Evolutionary conservation across 1,139 yeast species (phyloP).

Genomic region (Diutina rugosa): DNA sequence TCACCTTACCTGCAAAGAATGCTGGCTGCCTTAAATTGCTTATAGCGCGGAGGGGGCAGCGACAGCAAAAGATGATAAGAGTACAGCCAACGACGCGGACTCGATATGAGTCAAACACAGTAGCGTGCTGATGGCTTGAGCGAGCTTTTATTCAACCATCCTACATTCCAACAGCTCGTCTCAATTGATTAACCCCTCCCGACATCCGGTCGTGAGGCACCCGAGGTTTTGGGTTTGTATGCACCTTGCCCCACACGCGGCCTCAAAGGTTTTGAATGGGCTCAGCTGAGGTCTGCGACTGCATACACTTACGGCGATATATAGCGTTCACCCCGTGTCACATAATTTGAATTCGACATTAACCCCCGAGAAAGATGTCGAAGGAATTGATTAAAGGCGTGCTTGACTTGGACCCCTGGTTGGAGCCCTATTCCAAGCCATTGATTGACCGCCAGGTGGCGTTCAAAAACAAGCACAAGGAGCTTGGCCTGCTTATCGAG

Average conservation of each 20-base stretch:
- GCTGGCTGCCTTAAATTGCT: background rate
- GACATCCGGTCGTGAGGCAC: background rate
- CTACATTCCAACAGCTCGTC: too few relatives aligned
- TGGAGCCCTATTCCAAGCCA: conserved; percentile 63
- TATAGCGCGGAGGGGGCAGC: background rate
- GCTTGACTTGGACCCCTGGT: conserved; percentile 72
- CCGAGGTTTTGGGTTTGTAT: background rate
- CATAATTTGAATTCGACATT: background rate
- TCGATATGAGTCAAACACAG: too few relatives aligned
- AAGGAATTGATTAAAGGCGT: conserved; percentile 33
- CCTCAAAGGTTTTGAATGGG: background rate
- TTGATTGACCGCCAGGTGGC: conserved; percentile 28
- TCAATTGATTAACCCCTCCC: too few relatives aligned
- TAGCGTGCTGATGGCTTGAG: too few relatives aligned
- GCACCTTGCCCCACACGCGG: background rate
- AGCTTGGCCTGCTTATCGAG: conserved; percentile 33
- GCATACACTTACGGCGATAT: background rate
- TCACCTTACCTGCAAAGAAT: background rate
- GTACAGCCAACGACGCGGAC: too few relatives aligned
- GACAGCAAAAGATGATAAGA: too few relatives aligned
- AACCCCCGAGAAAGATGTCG: background rate
- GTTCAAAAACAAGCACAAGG: conserved; percentile 28
- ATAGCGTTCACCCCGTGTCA: background rate
- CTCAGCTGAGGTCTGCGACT: background rate
- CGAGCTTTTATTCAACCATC: too few relatives aligned